phyloP scores from a whole-genome alignment of 148 eudicot genomes.

The Rheum nobile region DNA sequence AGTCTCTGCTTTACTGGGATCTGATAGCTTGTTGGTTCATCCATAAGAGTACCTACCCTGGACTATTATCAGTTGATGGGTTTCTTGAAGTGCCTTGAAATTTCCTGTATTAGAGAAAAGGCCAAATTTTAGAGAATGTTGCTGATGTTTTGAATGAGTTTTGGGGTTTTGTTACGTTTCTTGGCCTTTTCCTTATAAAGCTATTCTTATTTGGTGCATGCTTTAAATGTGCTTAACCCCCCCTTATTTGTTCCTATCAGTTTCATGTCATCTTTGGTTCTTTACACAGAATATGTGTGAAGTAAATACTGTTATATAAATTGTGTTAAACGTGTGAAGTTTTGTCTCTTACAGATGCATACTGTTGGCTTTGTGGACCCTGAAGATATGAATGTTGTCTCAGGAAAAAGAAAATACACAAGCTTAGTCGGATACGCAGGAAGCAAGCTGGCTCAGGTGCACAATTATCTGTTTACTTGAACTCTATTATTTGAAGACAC shows the following conservation, averaged over 20 bases:
- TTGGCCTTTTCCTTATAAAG: background rate
- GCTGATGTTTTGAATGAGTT: background rate
- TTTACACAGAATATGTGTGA: background rate
- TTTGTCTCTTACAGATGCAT: conserved; percentile 56
- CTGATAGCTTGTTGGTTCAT: background rate
- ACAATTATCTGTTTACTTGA: background rate
- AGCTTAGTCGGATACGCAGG: conserved; percentile 75
- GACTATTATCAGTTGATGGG: background rate
- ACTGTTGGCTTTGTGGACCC: conserved; percentile 86
- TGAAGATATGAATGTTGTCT: conserved; percentile 77
- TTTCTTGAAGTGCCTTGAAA: background rate
- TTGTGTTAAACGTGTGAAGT: background rate
- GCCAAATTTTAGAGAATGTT: background rate
- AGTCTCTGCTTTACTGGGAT: background rate
- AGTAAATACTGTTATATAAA: background rate
- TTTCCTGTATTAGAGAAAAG: background rate
- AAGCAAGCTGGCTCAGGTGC: conserved; percentile 96
- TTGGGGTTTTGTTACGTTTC: background rate
- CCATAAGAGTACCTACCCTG: background rate
- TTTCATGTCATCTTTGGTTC: background rate
- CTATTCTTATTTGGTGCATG: background rate
- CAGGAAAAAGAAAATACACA: conserved; percentile 69
- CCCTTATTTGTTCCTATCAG: background rate
- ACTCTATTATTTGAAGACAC: background rate
- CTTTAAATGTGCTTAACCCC: background rate